Evolutionary conservation across 192 early-diverging fungal genomes (phyloP), one percentile per base, ranked within the genome.

Genomic region (Jimgerdemannia lactiflua): DNA sequence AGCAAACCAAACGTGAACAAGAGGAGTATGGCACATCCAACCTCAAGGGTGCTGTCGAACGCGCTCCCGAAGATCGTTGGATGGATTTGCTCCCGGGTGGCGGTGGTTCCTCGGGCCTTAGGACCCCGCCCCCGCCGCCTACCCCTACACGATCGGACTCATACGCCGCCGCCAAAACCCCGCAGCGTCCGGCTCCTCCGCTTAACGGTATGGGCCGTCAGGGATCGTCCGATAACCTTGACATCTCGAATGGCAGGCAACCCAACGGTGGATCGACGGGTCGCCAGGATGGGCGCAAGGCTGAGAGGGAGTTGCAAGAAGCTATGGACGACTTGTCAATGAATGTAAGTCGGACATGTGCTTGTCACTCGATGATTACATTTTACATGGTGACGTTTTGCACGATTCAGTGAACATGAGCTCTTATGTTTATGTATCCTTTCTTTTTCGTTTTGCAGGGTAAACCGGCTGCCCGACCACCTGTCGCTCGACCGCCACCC

Each of bases 1-100:
- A 96, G 79, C 91, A 94, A 78, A 83, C 85, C 29, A 85, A 86
- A 70, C 77, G 86, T 29, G 87, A 89, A 39, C 81, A 83, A 67
- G 82, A 82, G 66, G 88, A 86, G 72, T 89, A 86, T 44, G 88
- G 85, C 6, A 72, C 77, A 2, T 80, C 86, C 8, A 70, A 79
- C n/a, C 64, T 86, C 44, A 69, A 74, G 42, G 76, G 81, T 40
- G 73, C 78, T 3, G 81, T 83, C 14, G 81, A 83, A 67, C 39
- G 73, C 29, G 63, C 41, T 39, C 70, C 75, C n/a, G 86, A 86
- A 67, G 85, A 89, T 71, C 84, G 87, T 42, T 89, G 88, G 88
- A 83, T 85, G 39, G 88, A 90, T 81, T 77, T 92, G 70, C 74
- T 91, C 77, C 77, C 88, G 78, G 81, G 81, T 80, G 54, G 41